Base-by-base conservation (phyloP, 805 yeast genomes). In the Lipomyces japonicus region DNA sequence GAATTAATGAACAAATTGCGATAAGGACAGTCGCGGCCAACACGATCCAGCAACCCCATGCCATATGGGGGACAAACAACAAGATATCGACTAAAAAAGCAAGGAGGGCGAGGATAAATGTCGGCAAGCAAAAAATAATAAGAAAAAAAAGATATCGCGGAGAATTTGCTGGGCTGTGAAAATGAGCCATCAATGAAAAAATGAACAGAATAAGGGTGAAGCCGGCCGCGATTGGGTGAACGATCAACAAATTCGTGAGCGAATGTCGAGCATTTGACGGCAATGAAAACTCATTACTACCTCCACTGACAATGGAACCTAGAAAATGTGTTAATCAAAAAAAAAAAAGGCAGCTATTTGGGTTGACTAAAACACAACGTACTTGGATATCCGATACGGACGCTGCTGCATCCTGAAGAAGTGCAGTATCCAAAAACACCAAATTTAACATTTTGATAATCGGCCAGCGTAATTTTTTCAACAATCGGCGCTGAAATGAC, bases 1-100 rank as follows among this genome's bases (percentile, higher is more conserved):
- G 67, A 56, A 82, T 64, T 1, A 88, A 75, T 1, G 87, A 81
- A 25, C 79, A 74, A 1, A 82, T 55, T 0, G 91, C 84, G 40
- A 82, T 72, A 28, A 82, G 65, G 1, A 84, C 76, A 0, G 93
- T 78, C 1, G 91, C 78, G 0, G 79, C 80, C 23, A 90, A 69
- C 51, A 86, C 76, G 44, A 84, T 70, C 97, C 97, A 91, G 23
- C 96, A 96, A 39, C 83, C 77, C 81, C 88, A 89, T 46, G 79
- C 75, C 47, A 91, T 69, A 62, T 81, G 80, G 2, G 90, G 86
- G 1, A 82, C 75, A 61, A 91, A 91, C 44, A 91, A 66, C 36
- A 90, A 66, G 34, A 90, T 77, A 65, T 91, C 97, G 2, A 87
- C 87, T 51, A 90, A 69, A 57, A 91, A 86, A 4, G 90, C 82